Evolutionary conservation across 257 asterid genomes (phyloP).

Genomic region (Gardenia jasminoides): DNA sequence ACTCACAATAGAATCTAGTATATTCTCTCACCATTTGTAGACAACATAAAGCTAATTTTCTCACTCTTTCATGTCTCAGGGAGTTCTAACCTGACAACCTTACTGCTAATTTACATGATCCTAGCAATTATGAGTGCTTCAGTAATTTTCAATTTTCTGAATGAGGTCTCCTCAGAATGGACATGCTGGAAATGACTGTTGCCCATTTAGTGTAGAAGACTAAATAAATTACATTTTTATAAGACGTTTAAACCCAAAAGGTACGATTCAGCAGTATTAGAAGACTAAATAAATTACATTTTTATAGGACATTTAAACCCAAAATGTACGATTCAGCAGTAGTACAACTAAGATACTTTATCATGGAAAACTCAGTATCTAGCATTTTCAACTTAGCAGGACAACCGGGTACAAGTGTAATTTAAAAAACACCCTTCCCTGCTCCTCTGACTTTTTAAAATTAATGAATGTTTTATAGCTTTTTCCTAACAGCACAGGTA

Average conservation of each 20-base stretch:
- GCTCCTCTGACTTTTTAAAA: background rate
- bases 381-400: background rate
- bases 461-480: background rate
- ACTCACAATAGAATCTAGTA: background rate
- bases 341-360: background rate
- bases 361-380: background rate
- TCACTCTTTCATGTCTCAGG: background rate
- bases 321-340: background rate
- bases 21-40: background rate
- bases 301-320: background rate
- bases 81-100: background rate
- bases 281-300: background rate
- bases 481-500: background rate
- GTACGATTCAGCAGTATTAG: background rate
- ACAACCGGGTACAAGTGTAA: background rate
- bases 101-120: background rate
- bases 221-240: too few relatives aligned
- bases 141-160: background rate
- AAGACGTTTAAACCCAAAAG: background rate
- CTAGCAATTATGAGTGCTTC: background rate
- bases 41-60: background rate
- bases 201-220: background rate
- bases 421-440: background rate
- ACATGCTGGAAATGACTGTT: background rate
- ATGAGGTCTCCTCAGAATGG: background rate